A percentile compares a stretch with the other conserved stretches of the same genome.
These are phyloP conservation scores for Irpex sp. DNA, from an alignment of 1,284 basidiomycete species.

Conservation along the genomic window DNA sequence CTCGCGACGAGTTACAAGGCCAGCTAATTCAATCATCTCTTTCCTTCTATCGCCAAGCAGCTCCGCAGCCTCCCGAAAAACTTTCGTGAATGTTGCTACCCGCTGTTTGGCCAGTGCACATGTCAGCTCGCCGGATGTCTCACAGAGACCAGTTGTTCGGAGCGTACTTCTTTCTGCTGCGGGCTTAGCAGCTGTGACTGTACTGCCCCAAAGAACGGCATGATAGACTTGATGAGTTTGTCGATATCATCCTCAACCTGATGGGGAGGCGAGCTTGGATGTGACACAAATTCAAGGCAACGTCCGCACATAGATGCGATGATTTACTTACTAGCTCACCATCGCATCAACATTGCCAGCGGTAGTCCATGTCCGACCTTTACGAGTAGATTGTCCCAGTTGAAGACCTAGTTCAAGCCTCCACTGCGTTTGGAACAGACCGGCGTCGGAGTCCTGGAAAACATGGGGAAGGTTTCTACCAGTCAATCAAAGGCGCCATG, in stretches of 20 bases:
- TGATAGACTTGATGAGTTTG: not conserved
- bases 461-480: not conserved
- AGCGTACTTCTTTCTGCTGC: conserved; percentile 4
- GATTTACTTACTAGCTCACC: not conserved
- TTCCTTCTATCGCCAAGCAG: conserved; percentile 1
- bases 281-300: not conserved
- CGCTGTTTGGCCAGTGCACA: not conserved
- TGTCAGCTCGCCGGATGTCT: not conserved
- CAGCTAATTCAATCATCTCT: conserved; percentile 7
- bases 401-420: not conserved
- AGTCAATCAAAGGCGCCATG: not conserved
- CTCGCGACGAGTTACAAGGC: conserved; percentile 2
- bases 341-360: not conserved
- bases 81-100: not conserved
- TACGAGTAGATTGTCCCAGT: not conserved
- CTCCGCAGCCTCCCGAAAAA: not conserved
- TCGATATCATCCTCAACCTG: not conserved
- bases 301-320: not conserved
- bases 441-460: not conserved
- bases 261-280: not conserved
- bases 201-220: not conserved
- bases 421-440: not conserved
- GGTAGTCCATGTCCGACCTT: not conserved
- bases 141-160: not conserved
- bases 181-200: not conserved